Evolutionary conservation across 1,284 basidiomycete genomes (phyloP), one percentile per base, ranked within the genome.

Genomic region (Ceratobasidium sp.): DNA sequence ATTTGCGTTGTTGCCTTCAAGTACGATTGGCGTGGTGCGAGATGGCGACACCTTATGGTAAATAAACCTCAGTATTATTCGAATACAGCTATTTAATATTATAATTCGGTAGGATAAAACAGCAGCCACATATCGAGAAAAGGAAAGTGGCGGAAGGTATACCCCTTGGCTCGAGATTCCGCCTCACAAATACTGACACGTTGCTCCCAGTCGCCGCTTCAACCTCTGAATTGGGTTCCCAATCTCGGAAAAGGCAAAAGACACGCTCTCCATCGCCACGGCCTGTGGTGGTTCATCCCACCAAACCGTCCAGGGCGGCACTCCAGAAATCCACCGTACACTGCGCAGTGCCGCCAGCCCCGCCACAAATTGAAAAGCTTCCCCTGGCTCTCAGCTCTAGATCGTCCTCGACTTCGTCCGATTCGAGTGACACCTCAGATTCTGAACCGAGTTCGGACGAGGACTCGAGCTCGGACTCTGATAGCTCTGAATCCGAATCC

Each of bases 401-500:
- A 29, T 31, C 51, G 4, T 16, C 24, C 8, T 46, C 43, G 43
- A 31, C 22, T 11, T 63, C 66, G 1, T 69, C 66, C 2, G 48
- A 37, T 1, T 56, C 66, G 29, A 58, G 66, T 31, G n/a, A 41
- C 14, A n/a, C 51, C 1, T 39, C 66, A 7, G 53, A 56, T 24
- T 61, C 56, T 19, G 64, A 66, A 22, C 54, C 64, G 8, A 48
- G 29, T 24, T 66, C 64, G n/a, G 63, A 66, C 6, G 43, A 46
- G 48, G 71, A 74, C 27, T 72, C 75, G n/a, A 64, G 39, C 41
- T 69, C 72, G 1, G 58, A 63, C 6, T 77, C 75, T 39, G 71
- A 75, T 9, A 64, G 37, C 16, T 79, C 80, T 0, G 74, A 74
- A 22, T 78, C 78, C 3, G 78, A 78, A 19, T 81, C 83, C 5